Evolutionary conservation across 495 filamentous ascomycete genomes (phyloP).

Genomic region (Neurospora sp.): DNA sequence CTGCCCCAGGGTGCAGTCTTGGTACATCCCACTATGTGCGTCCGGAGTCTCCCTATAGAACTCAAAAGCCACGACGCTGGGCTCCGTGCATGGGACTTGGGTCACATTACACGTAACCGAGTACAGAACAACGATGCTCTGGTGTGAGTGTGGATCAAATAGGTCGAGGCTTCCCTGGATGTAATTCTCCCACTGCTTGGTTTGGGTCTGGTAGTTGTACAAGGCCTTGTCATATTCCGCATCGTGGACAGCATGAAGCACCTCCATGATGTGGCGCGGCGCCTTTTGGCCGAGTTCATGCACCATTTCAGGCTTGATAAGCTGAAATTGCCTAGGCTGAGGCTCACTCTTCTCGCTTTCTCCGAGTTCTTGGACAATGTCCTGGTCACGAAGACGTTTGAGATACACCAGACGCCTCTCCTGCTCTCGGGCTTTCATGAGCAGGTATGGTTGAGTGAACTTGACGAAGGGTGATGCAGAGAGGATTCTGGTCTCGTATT

Average conservation of each 20-base stretch:
- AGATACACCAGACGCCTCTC: constrained; percentile 74
- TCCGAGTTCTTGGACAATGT: constrained; percentile 45
- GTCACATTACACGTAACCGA: constrained; percentile 85
- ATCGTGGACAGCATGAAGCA: constrained; percentile 86
- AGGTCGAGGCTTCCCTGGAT: constrained; percentile 71
- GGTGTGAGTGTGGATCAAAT: constrained; percentile 89
- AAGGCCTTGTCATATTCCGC: constrained; percentile 93
- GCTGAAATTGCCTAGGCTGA: constrained; percentile 55
- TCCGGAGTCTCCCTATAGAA: constrained; percentile 88
- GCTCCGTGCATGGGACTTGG: constrained; percentile 84
- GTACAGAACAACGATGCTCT: constrained; percentile 91
- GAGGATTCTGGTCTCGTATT: constrained; percentile 84
- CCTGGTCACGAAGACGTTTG: constrained; percentile 70
- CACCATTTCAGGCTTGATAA: constrained; percentile 93
- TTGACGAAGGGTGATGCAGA: constrained; percentile 94
- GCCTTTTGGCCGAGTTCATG: constrained; percentile 65
- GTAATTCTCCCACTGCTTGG: constrained; percentile 89
- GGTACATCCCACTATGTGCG: constrained; percentile 49
- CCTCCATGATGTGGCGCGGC: constrained; percentile 79
- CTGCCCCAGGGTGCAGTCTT: constrained; percentile 87
- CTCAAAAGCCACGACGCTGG: constrained; percentile 71
- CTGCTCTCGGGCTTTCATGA: constrained; percentile 85
- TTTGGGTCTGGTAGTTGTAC: constrained; percentile 90
- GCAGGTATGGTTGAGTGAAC: constrained; percentile 84
- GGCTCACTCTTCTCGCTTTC: constrained; percentile 49